Conservation (phyloP, 495 filamentous ascomycete species). For the Podospora didyma region DNA sequence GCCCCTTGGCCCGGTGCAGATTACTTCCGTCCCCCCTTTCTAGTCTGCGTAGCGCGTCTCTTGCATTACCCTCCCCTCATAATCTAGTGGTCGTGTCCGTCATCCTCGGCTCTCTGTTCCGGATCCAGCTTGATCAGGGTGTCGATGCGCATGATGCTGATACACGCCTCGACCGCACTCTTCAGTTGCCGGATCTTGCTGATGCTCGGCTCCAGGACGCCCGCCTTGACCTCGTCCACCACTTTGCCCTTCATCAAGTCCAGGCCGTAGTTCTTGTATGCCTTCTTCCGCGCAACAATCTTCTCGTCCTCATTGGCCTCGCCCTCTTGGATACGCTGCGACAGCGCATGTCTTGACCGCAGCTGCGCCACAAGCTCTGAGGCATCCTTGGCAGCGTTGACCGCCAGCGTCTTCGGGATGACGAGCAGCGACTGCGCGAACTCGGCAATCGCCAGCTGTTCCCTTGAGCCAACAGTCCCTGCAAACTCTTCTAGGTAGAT, state of each 20-base stretch:
- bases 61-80: not conserved
- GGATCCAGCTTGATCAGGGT: constrained; percentile 98
- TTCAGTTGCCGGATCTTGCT: constrained; percentile 98
- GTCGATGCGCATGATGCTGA: constrained; percentile 99
- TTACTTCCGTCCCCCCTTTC: not conserved
- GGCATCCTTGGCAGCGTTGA: constrained; percentile 95
- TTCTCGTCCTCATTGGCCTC: constrained; percentile 83
- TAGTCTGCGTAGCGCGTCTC: not conserved
- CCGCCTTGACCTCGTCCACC: constrained; percentile 88
- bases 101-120: constrained; percentile 79
- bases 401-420: constrained; percentile 93
- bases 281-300: constrained; percentile 84
- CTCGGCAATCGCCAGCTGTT: constrained; percentile 97
- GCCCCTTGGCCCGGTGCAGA: not conserved
- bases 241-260: constrained; percentile 88
- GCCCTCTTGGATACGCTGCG: constrained; percentile 80
- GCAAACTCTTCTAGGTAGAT: constrained; percentile 99
- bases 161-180: constrained; percentile 97
- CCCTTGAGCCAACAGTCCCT: constrained; percentile 93
- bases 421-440: constrained; percentile 92
- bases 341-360: constrained; percentile 88
- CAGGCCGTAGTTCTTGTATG: constrained; percentile 96
- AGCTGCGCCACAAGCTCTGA: constrained; percentile 94
- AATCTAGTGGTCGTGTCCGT: constrained; percentile 64
- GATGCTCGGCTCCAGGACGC: constrained; percentile 94